A percentile compares a stretch with the other conserved stretches of the same genome.
Conservation (phyloP, 2,329 filamentous ascomycete genomes). For the Pseudogymnoascus verrucosus region DNA sequence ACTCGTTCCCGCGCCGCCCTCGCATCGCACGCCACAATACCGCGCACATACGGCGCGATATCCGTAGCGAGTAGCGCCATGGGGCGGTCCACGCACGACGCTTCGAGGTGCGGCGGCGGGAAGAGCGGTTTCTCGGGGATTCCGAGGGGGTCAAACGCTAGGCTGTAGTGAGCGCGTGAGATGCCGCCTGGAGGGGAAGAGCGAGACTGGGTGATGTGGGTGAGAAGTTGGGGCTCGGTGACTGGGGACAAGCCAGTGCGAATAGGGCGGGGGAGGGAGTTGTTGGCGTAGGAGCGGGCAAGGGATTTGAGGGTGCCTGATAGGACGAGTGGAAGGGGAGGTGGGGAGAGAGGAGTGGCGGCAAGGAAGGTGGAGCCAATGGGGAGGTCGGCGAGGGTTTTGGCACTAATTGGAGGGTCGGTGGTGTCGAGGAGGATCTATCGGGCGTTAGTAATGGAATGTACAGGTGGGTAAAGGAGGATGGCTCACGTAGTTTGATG, state of each 20-base stretch:
- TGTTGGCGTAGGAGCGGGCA: not conserved
- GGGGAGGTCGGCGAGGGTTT: not conserved
- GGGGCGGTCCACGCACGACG: conserved; percentile 71
- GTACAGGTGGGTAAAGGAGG: too few species aligned
- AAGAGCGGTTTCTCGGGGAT: conserved; percentile 36
- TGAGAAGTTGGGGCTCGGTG: not conserved
- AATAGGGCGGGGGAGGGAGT: not conserved
- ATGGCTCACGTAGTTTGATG: not conserved
- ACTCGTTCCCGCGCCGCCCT: conserved; percentile 60
- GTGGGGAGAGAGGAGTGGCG: not conserved
- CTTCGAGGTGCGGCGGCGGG: conserved; percentile 40
- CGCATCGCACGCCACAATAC: conserved; percentile 71
- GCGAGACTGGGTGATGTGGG: not conserved
- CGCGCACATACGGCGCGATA: conserved; percentile 81
- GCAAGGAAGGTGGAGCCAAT: not conserved
- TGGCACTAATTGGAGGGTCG: not conserved
- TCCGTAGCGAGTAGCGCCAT: conserved; percentile 61
- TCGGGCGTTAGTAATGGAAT: not conserved
- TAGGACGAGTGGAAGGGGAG: not conserved
- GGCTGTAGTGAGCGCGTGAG: conserved; percentile 44
- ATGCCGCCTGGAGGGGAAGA: conserved; percentile 22
- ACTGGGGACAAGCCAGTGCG: not conserved
- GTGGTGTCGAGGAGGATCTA: not conserved
- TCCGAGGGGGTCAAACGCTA: conserved; percentile 55
- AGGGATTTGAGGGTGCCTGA: not conserved